phyloP scores from a whole-genome alignment of 2,329 filamentous ascomycete species.

The Pseudocercospora cruenta region DNA sequence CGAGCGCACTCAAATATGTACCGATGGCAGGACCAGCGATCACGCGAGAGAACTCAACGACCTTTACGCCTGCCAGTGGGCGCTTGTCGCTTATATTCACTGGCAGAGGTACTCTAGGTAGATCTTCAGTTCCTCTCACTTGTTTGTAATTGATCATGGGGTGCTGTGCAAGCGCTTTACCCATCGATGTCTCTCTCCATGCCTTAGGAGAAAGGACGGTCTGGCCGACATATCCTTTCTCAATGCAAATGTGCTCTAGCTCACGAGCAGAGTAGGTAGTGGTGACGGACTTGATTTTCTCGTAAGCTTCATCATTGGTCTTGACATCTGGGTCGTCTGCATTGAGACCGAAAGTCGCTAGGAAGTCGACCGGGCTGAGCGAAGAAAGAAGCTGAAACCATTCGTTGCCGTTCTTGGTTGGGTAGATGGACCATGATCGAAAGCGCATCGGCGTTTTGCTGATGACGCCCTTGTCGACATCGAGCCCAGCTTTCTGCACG shows the following conservation, averaged over 20 bases:
- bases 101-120: constrained; percentile 19
- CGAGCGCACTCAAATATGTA: constrained; percentile 34
- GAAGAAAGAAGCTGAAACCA: constrained; percentile 59
- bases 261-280: constrained; percentile 45
- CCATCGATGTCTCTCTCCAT: constrained; percentile 51
- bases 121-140: constrained; percentile 12
- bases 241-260: constrained; percentile 48
- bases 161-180: constrained; percentile 46
- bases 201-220: constrained; percentile 42
- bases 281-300: constrained; percentile 39
- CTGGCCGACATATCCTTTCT: constrained; percentile 37
- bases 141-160: constrained; percentile 43
- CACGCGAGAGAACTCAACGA: constrained; percentile 35
- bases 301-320: constrained; percentile 39
- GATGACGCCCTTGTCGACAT: constrained; percentile 40
- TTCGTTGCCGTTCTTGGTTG: constrained; percentile 49
- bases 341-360: constrained; percentile 53
- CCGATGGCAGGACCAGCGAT: constrained; percentile 37
- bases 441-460: constrained; percentile 47
- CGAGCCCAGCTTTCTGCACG: constrained; percentile 30
- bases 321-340: constrained; percentile 33
- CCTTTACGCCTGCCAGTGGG: constrained; percentile 45
- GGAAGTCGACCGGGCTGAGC: constrained; percentile 48
- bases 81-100: constrained; percentile 21
- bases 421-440: constrained; percentile 52